Evolutionary conservation across 2,329 filamentous ascomycete species (phyloP), one percentile per base, ranked within the genome.

Genomic region (Rosellinia necatrix): DNA sequence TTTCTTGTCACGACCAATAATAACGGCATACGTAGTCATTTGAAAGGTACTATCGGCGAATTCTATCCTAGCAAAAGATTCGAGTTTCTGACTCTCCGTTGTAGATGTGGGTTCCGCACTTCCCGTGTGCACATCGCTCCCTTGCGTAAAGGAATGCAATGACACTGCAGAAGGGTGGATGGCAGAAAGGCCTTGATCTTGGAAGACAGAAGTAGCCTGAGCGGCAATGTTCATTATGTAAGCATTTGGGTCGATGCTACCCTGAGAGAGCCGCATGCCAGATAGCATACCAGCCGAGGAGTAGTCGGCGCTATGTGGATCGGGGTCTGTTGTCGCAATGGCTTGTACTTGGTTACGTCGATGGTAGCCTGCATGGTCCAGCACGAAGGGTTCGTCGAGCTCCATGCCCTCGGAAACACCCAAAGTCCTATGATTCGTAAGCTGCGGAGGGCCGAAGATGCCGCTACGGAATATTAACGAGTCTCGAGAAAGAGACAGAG

Each of bases 41-140:
- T 90, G 89, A 70, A 90, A 92, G 53, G 86, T 82, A 68, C 88
- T 88, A 75, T 92, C 89, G 63, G 82, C 80, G 68, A 92, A 92
- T 65, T 86, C 83, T 58, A 92, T 76, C 49, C 78, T 76, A 38
- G 82, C 82, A 68, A 83, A 85, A 3, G 81, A 83, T 65, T 84
- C 79, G 12, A 85, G 71, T 43, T 72, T 74, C 62, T 78, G 76
- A 24, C 69, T 70, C 9, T 66, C 64, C 46, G 68, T 70, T 47
- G 68, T 63, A 49, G 74, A 73, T 12, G 71, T 71, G 32, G 71
- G 65, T 35, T 72, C 68, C 51, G 68, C 71, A 56, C 66, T 66
- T 7, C 62, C 66, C 1, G 67, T 66, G 24, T 66, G 41, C n/a
- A 46, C 68, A 55, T 71, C 69, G 42, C 66, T 70, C 21, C 67